Evolutionary conservation across 148 eudicot species (phyloP), one percentile per base, ranked within the genome.

Genomic region (Amaranthus cruentus): DNA sequence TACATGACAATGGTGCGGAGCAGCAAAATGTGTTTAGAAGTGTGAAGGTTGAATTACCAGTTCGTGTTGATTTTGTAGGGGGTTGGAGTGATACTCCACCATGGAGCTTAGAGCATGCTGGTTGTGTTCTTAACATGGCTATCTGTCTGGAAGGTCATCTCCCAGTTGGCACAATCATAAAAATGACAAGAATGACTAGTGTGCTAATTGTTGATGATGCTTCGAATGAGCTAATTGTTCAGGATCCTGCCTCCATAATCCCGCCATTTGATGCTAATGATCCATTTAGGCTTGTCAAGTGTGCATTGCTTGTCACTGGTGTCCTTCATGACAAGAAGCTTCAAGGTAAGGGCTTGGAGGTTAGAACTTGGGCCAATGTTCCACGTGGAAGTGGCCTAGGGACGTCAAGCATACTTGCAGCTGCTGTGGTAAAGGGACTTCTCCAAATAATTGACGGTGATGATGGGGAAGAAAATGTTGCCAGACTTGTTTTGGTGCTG

Each of bases 41-140:
- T 15, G 99, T 86, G 43, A 92, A 84, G 73, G 96, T 95, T 74
- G 96, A 95, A 75, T 82, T 95, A 81, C 99, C 97, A 48, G 99
- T 90, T 61, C 93, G 99, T 12, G 91, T 95, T 56, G 99, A 95
- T 80, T 92, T 95, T 81, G 97, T 87, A 75, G 99, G 99, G 68
- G 99, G 99, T 65, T 95, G 99, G 99, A 95, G 99, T 73, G 99
- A 95, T 85, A 95, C 99, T 61, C 99, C 99, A 62, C 99, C 97
- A 48, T 95, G 99, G 99, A 95, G 99, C 77, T 85, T 95, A 77
- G 99, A 95, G 81, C 96, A 97, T 62, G 88, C 94, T 71, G 99
- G 99, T 71, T 90, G 94, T 64, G 99, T 95, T 73, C 81, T 95
- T 51, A 95, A 95, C 83, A 91, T 95, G 97, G 97, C 99, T 73